Conservation (phyloP, 192 early-diverging fungal genomes). For the Gonapodya sp. region DNA sequence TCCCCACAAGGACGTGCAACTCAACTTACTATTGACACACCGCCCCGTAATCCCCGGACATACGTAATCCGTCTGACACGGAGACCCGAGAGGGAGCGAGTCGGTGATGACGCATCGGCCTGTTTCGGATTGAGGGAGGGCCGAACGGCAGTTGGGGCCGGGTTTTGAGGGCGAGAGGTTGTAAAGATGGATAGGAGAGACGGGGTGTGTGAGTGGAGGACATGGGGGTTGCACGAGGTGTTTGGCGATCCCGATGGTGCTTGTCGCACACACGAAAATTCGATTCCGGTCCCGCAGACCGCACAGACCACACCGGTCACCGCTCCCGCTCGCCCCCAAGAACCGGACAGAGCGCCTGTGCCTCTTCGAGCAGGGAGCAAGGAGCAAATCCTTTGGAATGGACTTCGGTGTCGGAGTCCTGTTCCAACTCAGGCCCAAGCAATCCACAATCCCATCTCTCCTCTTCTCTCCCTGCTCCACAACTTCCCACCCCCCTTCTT, state of each 20-base stretch:
- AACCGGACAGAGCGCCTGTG: no score
- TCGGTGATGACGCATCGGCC: neutral
- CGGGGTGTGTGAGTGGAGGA: no score
- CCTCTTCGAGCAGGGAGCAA: no score
- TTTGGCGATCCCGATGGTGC: no score
- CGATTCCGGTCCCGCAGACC: no score
- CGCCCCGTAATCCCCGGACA: neutral
- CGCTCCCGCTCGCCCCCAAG: no score
- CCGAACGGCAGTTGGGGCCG: no score
- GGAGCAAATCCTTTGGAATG: neutral
- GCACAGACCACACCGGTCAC: no score
- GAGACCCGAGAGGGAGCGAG: neutral
- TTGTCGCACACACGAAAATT: no score
- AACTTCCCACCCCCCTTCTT: neutral
- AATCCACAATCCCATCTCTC: neutral
- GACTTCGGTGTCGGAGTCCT: neutral
- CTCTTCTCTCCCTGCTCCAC: neutral
- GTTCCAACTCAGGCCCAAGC: neutral
- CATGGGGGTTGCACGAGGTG: no score
- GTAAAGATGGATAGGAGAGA: no score
- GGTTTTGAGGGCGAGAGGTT: no score
- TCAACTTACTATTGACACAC: neutral
- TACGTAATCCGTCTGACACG: neutral
- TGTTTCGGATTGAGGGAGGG: neutral
- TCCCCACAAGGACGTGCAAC: neutral